These are phyloP conservation scores for Aspergillus taichungensis DNA, from an alignment of 495 filamentous ascomycete genomes.

Conservation along the genomic window DNA sequence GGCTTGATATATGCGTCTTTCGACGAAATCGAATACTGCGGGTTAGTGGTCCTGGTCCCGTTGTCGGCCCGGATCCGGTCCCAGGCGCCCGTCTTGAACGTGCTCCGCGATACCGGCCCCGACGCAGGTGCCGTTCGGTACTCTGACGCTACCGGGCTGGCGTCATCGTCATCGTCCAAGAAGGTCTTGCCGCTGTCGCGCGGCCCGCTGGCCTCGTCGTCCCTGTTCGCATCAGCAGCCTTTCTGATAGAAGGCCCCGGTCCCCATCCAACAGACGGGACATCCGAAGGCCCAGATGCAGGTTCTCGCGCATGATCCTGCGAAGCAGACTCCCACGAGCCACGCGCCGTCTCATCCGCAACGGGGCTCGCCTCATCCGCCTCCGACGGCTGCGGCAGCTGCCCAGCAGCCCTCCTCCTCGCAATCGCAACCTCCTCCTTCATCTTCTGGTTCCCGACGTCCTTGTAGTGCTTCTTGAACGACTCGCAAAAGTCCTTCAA, in stretches of 20 bases:
- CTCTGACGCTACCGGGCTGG: slow-evolving; percentile 32
- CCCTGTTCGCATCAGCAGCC: slow-evolving; percentile 1
- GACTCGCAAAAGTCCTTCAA: slow-evolving; percentile 13
- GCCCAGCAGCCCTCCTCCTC: slow-evolving; percentile 10
- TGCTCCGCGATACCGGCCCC: slow-evolving; percentile 9
- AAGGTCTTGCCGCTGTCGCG: slow-evolving; percentile 17
- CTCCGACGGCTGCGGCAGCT: slow-evolving; percentile 3
- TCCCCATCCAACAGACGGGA: too few species aligned
- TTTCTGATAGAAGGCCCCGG: too few species aligned
- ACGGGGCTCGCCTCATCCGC: neutral
- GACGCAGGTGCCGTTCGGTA: slow-evolving; percentile 12
- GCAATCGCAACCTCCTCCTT: slow-evolving; percentile 17
- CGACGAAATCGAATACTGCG: too few species aligned
- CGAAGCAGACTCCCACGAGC: neutral
- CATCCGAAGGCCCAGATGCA: too few species aligned
- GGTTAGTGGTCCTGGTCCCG: slow-evolving; percentile 14
- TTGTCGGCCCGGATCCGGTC: slow-evolving; percentile 25
- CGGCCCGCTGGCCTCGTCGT: neutral
- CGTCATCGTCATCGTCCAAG: slow-evolving; percentile 27
- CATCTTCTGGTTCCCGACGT: slow-evolving; percentile 11
- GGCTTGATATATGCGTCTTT: neutral
- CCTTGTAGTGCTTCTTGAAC: slow-evolving; percentile 14
- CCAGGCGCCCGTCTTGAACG: slow-evolving; percentile 27
- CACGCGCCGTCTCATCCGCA: neutral
- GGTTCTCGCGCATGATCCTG: neutral